These are phyloP conservation scores for Pestalotiopsis sp. DNA, from an alignment of 2,329 filamentous ascomycete genomes.

Conservation along the genomic window DNA sequence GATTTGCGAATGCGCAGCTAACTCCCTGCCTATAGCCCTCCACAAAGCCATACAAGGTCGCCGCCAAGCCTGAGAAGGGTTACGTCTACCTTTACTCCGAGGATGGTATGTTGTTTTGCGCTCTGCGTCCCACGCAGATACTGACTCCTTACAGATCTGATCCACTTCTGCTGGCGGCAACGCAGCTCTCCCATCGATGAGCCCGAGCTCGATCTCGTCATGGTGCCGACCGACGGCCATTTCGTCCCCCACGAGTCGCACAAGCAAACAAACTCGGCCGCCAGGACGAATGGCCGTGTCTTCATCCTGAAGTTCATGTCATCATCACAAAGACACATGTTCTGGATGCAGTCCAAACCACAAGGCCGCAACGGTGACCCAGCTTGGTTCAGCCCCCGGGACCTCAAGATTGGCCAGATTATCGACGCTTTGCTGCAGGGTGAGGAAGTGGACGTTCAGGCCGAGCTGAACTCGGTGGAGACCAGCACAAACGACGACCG, in stretches of 20 bases:
- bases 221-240: slow-evolving; percentile 86
- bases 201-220: slow-evolving; percentile 86
- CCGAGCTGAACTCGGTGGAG: slow-evolving; percentile 68
- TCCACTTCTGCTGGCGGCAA: slow-evolving; percentile 97
- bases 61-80: slow-evolving; percentile 71
- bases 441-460: slow-evolving; percentile 79
- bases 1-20: background rate
- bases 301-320: slow-evolving; percentile 93
- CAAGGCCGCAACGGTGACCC: slow-evolving; percentile 70
- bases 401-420: slow-evolving; percentile 84
- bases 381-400: slow-evolving; percentile 80
- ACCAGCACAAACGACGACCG: slow-evolving; percentile 49
- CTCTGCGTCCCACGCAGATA: background rate
- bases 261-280: slow-evolving; percentile 54
- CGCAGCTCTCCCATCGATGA: slow-evolving; percentile 69
- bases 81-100: slow-evolving; percentile 92
- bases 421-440: slow-evolving; percentile 85
- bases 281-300: slow-evolving; percentile 83
- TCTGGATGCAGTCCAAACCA: slow-evolving; percentile 93
- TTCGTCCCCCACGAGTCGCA: slow-evolving; percentile 79
- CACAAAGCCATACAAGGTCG: slow-evolving; percentile 68
- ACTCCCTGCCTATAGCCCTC: slow-evolving; percentile 22
- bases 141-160: slow-evolving; percentile 61
- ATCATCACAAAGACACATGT: slow-evolving; percentile 87
- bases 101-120: slow-evolving; percentile 63